These are phyloP conservation scores for Fraxinus ornus DNA, from an alignment of 305 asterid species.

Conservation along the genomic window DNA sequence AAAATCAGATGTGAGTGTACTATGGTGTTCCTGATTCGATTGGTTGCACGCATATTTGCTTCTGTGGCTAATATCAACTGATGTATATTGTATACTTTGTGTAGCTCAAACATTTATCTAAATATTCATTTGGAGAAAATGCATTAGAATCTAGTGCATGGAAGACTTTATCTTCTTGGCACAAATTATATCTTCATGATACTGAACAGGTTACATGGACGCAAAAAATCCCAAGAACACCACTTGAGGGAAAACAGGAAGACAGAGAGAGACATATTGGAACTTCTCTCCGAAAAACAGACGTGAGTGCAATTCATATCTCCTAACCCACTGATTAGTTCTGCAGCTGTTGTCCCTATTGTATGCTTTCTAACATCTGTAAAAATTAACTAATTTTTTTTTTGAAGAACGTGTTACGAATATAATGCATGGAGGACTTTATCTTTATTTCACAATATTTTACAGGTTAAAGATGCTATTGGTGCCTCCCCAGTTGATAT, in stretches of 20 bases:
- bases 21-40: not conserved
- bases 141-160: not conserved
- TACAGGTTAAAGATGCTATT: constrained; percentile 69
- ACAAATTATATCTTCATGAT: not conserved
- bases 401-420: not conserved
- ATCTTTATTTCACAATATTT: constrained; percentile 25
- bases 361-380: not conserved
- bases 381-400: not conserved
- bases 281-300: not conserved
- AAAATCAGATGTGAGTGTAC: constrained; percentile 51
- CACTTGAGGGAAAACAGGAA: not conserved
- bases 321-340: not conserved
- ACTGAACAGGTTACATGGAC: not conserved
- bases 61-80: not conserved
- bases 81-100: not conserved
- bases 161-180: not conserved
- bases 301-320: not conserved
- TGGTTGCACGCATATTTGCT: not conserved
- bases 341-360: not conserved
- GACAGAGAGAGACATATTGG: not conserved
- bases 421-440: not conserved
- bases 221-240: not conserved
- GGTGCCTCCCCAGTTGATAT: constrained; percentile 86
- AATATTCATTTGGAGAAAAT: not conserved
- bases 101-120: not conserved